Evolutionary conservation across 2,329 filamentous ascomycete genomes (phyloP), one percentile per base, ranked within the genome.

Genomic region (Penicillium sp.): DNA sequence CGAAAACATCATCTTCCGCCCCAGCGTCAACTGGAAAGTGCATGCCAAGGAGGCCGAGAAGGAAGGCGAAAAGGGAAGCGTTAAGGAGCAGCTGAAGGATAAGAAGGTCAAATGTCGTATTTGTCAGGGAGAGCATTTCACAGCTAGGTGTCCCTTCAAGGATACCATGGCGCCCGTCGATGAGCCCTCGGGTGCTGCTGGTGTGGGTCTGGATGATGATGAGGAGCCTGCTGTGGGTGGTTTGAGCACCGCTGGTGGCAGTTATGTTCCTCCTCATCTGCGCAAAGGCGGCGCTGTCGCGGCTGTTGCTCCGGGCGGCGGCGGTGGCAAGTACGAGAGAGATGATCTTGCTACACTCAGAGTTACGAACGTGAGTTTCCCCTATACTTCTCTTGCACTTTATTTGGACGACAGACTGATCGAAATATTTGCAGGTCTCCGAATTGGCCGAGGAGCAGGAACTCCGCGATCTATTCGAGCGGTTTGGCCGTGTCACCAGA

Each of bases 101-200:
- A 96, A 97, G 85, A 95, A 97, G 81, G 95, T 99, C 82, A 97
- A 97, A 84, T 99, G 94, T 79, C 89, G 94, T 83, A 97, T 99
- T 74, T 99, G 94, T 81, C 90, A 87, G 73, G 94, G 93, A 72
- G 94, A 99, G 82, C 94, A 99, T 85, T 99, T 97, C 83, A 99
- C 94, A 43, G 93, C 93, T 65, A 88, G 94, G 75, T 99, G 94
- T 85, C 94, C 94, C 35, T 99, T 96, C 87, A 99, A 97, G 82
- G 94, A 97, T 74, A 99, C 93, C 67, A 97, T 99, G 91, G 91
- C 93, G 35, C 94, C 78, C 6, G 74, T 79, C 57, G 78, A 78
- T 43, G 78, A 80, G 64, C 60, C 72, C 20, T 61, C 68, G 43
- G 69, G 63, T 49, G 69, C 66, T 21, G 50, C 21, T 23, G 79